Percentiles rank a stretch among this genome's conserved stretches.
phyloP scores from a whole-genome alignment of 2,329 filamentous ascomycete species.

The Aspergillus fumigatiaffinis region DNA sequence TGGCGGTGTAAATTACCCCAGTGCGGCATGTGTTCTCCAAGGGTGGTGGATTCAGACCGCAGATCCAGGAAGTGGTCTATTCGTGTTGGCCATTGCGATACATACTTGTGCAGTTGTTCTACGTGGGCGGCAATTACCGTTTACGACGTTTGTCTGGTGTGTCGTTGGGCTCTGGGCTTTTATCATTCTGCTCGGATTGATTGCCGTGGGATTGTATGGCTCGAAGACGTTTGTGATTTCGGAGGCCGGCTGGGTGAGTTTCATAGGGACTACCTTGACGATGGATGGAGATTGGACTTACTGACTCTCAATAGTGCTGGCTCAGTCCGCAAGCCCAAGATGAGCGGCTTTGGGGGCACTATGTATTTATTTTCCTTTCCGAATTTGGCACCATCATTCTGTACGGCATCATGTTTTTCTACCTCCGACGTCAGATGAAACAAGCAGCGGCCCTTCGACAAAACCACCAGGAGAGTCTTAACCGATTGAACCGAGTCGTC shows the following conservation, averaged over 20 bases:
- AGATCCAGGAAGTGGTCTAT: conserved; percentile 49
- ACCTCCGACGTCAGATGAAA: conserved; percentile 43
- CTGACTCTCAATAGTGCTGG: conserved; percentile 44
- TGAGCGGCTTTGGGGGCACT: conserved; percentile 50
- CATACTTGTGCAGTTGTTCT: conserved; percentile 49
- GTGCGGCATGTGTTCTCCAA: conserved; percentile 46
- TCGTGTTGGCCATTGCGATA: conserved; percentile 51
- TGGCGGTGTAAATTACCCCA: conserved; percentile 41
- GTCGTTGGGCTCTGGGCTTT: conserved; percentile 46
- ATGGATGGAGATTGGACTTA: neutral
- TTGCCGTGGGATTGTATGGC: conserved; percentile 43
- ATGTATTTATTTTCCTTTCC: conserved; percentile 52
- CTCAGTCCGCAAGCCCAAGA: conserved; percentile 40
- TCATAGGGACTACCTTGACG: conserved; percentile 2
- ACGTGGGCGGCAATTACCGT: conserved; percentile 45
- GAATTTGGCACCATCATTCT: conserved; percentile 50
- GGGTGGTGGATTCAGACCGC: conserved; percentile 51
- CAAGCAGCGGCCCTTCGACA: conserved; percentile 29
- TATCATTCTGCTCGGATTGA: conserved; percentile 44
- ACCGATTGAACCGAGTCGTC: conserved; percentile 37
- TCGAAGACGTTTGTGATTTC: conserved; percentile 44
- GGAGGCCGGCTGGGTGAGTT: conserved; percentile 47
- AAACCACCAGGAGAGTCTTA: conserved; percentile 31
- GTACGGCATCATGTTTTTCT: conserved; percentile 48
- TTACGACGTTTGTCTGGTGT: conserved; percentile 40